These are phyloP conservation scores for Tetradesmus obliquus DNA, from an alignment of 139 green algal species.

Conservation along the genomic window DNA sequence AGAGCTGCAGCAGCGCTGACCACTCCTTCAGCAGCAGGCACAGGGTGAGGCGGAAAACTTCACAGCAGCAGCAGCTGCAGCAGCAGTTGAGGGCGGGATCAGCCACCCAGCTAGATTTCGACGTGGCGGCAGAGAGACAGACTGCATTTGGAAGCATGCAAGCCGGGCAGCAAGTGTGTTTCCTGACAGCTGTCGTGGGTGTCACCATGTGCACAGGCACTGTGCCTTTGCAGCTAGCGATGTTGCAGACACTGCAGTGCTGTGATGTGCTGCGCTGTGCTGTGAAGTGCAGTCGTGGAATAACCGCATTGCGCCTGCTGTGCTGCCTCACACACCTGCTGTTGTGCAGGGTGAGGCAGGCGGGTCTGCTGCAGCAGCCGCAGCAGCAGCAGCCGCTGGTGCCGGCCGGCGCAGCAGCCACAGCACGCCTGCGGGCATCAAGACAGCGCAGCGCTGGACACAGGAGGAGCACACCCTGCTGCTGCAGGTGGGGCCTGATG, in stretches of 20 bases:
- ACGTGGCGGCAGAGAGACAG: too few species aligned
- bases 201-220: not conserved
- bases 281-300: not conserved
- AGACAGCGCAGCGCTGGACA: conserved; percentile 47
- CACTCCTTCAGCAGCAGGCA: conserved; percentile 24
- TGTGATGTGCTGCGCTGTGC: not conserved
- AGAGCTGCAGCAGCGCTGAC: not conserved
- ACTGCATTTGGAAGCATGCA: not conserved
- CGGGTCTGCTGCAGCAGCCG: not conserved
- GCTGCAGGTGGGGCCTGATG: not conserved
- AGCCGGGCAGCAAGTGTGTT: not conserved
- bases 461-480: conserved; percentile 41
- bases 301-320: not conserved
- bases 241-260: too few species aligned
- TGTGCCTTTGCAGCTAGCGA: not conserved
- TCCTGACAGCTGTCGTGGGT: not conserved
- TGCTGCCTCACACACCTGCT: not conserved
- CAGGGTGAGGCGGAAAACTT: not conserved
- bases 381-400: not conserved
- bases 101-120: too few species aligned
- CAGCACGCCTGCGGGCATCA: conserved; percentile 8
- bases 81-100: too few species aligned
- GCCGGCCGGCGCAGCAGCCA: not conserved
- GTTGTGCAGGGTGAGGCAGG: not conserved
- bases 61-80: too few species aligned